Evolutionary conservation across 176 grass and related monocot species (phyloP).

Genomic region (Triticum urartu): DNA sequence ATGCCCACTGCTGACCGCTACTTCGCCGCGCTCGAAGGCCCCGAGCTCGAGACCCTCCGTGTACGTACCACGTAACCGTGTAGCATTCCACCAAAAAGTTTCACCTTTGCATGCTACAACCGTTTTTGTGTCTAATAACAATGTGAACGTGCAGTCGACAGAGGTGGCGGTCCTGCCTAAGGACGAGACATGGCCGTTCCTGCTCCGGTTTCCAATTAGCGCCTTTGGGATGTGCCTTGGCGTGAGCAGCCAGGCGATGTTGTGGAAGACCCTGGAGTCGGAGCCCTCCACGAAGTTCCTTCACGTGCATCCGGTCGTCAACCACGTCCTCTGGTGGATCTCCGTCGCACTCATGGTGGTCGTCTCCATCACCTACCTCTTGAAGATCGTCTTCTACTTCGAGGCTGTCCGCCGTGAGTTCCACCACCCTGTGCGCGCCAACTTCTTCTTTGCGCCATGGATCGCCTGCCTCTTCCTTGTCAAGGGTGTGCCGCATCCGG

Average conservation of each 20-base stretch:
- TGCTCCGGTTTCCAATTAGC: constrained; percentile 51
- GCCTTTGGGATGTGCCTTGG: constrained; percentile 54
- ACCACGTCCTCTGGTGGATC: constrained; percentile 42
- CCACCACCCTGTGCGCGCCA: constrained; percentile 47
- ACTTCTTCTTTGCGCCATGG: constrained; percentile 69
- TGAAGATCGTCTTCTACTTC: constrained; percentile 55
- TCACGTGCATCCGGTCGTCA: constrained; percentile 25
- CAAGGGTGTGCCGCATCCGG: neutral
- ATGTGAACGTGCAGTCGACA: constrained; percentile 8
- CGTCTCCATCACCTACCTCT: constrained; percentile 33
- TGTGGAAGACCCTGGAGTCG: constrained; percentile 49
- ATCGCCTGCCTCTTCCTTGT: constrained; percentile 55
- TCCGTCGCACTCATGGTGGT: constrained; percentile 31
- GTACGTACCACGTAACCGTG: too few species aligned
- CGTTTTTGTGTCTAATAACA: neutral
- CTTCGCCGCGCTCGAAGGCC: too few species aligned
- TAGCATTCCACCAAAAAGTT: neutral
- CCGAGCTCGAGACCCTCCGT: too few species aligned
- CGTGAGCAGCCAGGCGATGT: constrained; percentile 49
- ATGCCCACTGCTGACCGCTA: too few species aligned
- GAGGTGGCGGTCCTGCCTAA: constrained; percentile 50
- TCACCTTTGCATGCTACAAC: neutral
- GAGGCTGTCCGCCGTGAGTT: constrained; percentile 48
- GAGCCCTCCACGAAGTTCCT: constrained; percentile 32
- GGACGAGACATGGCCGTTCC: constrained; percentile 61